Evolutionary conservation across 2,329 filamentous ascomycete genomes (phyloP).

Genomic region (Fusarium circinatum): DNA sequence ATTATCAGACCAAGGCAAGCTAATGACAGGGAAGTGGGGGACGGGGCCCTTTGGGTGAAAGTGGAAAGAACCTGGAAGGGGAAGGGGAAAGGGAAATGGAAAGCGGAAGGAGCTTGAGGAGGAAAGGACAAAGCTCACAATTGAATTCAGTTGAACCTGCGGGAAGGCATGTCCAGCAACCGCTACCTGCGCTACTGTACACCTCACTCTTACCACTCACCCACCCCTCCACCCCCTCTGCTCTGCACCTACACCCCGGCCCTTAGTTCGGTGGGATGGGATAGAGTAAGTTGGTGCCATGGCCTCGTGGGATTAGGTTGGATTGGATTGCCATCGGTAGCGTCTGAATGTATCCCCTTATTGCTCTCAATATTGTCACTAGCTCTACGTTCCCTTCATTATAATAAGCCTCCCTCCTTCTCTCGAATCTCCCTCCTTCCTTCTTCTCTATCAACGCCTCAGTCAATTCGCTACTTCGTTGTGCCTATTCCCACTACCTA

Average conservation of each 20-base stretch:
- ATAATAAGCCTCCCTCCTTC: slow-evolving; percentile 39
- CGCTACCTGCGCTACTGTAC: neutral
- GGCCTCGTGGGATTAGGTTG: slow-evolving; percentile 28
- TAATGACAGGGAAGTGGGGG: slow-evolving; percentile 13
- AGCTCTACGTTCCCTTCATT: slow-evolving; percentile 32
- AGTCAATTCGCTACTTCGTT: slow-evolving; percentile 38
- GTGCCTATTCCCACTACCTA: slow-evolving; percentile 31
- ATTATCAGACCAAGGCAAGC: slow-evolving; percentile 1
- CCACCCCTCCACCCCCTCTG: slow-evolving; percentile 2
- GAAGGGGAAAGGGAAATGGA: slow-evolving; percentile 4
- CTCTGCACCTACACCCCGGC: neutral
- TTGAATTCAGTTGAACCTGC: slow-evolving; percentile 11
- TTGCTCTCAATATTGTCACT: slow-evolving; percentile 24
- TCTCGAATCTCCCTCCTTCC: slow-evolving; percentile 5
- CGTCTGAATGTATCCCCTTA: slow-evolving; percentile 30
- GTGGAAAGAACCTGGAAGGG: slow-evolving; percentile 13
- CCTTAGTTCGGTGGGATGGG: slow-evolving; percentile 5
- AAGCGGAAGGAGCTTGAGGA: slow-evolving; percentile 7
- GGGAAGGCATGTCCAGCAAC: neutral
- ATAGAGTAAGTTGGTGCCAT: slow-evolving; percentile 4
- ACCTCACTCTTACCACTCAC: neutral
- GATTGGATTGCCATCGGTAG: slow-evolving; percentile 18
- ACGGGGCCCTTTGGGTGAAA: slow-evolving; percentile 4
- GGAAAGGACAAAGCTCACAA: slow-evolving; percentile 3
- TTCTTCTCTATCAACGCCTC: slow-evolving; percentile 37